Evolutionary conservation across 176 grass and related monocot species (phyloP), one percentile per base, ranked within the genome.

Genomic region (Eleusine coracana): DNA sequence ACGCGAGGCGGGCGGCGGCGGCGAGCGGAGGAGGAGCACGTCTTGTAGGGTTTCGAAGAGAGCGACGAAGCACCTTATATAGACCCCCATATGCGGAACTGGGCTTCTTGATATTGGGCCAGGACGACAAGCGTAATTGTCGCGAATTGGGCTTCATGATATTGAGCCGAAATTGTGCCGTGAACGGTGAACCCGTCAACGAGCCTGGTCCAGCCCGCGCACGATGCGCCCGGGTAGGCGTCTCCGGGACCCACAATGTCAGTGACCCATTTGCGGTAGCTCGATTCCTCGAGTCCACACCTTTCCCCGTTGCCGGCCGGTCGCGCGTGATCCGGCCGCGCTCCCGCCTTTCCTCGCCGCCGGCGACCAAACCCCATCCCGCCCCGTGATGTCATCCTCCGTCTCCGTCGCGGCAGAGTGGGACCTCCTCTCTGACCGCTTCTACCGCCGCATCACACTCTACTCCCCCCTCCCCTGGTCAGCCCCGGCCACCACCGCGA

Each of bases 401-500:
- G 85, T 94, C 63, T 89, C 96, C 76, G 91, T 98, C 69, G 96
- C 96, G 39, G 96, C 92, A 87, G 96, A 98, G 90, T 98, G 96
- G 96, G 90, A 95, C 72, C 88, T 91, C 69, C 92, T 98, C 84
- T 88, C 92, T 61, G 91, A 95, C 54, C 96, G 92, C 37, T 94
- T 91, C 86, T 98, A 93, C 90, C 88, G 89, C 68, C 89, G 92
- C 48, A 29, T 86, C 79, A 78, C 83, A 40, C 23, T 90, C 58
- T 90, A 90, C 83, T 86, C 88, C 37, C 88, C 88, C 5, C 79
- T 90, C 16, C 88, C 83, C 28, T 92, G 92, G 81, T 88, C 91
- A 2, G 44, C 87, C 80, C 73, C 72, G 31, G 39, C 77, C 5
- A 21, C 78, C 46, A 37, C 46, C 45, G 31, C 37, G 72, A 55